A percentile compares a stretch with the other conserved stretches of the same genome.
Conservation (phyloP, 192 early-diverging fungal species). For the Umbelopsis sp. region DNA sequence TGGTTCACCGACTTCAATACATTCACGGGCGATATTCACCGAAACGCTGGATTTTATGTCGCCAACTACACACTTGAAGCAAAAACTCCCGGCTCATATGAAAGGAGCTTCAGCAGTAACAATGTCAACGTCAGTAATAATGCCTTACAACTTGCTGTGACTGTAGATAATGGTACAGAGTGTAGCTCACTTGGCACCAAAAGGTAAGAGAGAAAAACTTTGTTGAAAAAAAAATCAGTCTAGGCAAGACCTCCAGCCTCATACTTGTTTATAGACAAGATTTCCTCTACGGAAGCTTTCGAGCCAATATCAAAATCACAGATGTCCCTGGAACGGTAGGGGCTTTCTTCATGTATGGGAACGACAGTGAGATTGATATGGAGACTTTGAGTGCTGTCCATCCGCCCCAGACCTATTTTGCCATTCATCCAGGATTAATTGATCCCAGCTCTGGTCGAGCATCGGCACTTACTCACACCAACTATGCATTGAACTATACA, state of each 20-base stretch:
- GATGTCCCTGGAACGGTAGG: constrained; percentile 17
- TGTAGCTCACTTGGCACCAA: constrained; percentile 25
- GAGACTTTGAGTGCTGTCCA: constrained; percentile 22
- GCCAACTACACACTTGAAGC: constrained; percentile 20
- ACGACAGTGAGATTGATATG: constrained; percentile 31
- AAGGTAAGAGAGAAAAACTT: background rate
- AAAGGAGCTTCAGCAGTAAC: constrained; percentile 12
- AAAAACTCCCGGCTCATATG: constrained; percentile 2
- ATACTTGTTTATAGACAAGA: background rate
- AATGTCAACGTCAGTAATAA: constrained; percentile 13
- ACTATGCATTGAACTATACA: background rate
- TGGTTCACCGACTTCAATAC: constrained; percentile 21
- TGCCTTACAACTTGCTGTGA: constrained; percentile 11
- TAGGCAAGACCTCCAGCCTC: background rate
- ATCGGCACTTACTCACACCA: constrained; percentile 22
- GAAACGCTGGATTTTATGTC: constrained; percentile 6
- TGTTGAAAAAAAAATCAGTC: too few species aligned
- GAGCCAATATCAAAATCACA: constrained; percentile 13
- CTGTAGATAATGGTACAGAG: background rate
- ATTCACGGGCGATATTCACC: constrained; percentile 7
- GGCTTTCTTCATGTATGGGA: constrained; percentile 23
- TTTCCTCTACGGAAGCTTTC: constrained; percentile 30
- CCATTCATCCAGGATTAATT: constrained; percentile 26
- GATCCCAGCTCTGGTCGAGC: constrained; percentile 18
- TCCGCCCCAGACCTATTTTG: constrained; percentile 30